Evolutionary conservation across 345 rosid species (phyloP).

Genomic region (Aquilaria malaccensis): DNA sequence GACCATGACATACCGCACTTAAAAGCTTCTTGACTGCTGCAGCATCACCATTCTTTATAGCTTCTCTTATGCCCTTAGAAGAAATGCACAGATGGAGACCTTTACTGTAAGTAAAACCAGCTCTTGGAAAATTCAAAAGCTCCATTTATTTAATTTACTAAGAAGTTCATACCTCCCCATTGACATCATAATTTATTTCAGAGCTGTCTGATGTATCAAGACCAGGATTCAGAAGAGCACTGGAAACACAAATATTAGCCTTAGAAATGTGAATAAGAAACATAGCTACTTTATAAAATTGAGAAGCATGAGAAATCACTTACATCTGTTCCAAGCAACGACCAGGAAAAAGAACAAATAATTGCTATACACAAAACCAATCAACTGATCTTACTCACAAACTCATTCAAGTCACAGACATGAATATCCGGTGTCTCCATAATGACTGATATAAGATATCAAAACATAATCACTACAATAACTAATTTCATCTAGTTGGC

Average conservation of each 20-base stretch:
- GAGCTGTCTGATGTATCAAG: slow-evolving; percentile 39
- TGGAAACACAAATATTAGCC: slow-evolving; percentile 19
- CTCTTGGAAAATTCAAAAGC: slow-evolving; percentile 6
- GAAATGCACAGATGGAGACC: slow-evolving; percentile 6
- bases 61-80: slow-evolving; percentile 84
- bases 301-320: too few species aligned
- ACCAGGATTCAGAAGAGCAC: slow-evolving; percentile 51
- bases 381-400: too few species aligned
- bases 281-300: too few species aligned
- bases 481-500: too few species aligned
- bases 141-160: background rate
- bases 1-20: slow-evolving; percentile 45
- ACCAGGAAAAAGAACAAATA: too few species aligned
- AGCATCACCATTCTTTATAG: slow-evolving; percentile 81
- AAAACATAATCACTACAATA: too few species aligned
- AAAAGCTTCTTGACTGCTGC: slow-evolving; percentile 79
- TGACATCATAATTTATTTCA: slow-evolving; percentile 68
- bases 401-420: too few species aligned
- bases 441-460: too few species aligned
- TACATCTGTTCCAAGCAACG: too few species aligned
- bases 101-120: background rate
- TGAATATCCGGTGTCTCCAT: too few species aligned
- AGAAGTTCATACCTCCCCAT: slow-evolving; percentile 64
- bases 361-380: too few species aligned
- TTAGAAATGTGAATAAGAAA: too few species aligned